phyloP scores from a whole-genome alignment of 164 flowering plant species.

The Buxus sempervirens region DNA sequence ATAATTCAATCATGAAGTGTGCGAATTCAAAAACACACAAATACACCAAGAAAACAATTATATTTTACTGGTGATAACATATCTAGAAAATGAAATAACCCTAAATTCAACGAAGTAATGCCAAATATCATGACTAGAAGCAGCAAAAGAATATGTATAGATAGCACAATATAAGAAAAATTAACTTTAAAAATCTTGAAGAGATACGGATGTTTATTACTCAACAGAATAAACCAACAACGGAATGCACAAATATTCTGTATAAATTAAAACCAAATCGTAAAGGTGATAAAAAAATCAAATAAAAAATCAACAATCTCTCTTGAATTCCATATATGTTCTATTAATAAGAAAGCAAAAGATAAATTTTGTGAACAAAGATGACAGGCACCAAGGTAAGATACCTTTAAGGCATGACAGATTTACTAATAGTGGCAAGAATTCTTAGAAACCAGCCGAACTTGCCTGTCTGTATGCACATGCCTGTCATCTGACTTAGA shows the following conservation, averaged over 20 bases:
- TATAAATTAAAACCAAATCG: neutral
- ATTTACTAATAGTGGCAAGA: neutral
- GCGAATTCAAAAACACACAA: no score
- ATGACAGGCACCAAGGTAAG: neutral
- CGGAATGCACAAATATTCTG: neutral
- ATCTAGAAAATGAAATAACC: no score
- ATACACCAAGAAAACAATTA: no score
- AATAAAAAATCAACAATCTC: neutral
- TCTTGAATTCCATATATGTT: neutral
- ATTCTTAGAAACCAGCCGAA: neutral
- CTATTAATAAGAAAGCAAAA: neutral
- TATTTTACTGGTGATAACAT: no score
- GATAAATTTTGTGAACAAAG: neutral
- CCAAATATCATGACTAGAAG: no score
- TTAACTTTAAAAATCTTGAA: neutral
- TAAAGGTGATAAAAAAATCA: neutral
- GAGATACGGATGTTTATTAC: neutral
- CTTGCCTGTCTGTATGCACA: neutral
- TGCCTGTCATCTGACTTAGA: neutral
- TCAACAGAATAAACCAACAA: neutral
- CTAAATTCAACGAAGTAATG: no score
- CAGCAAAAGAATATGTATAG: no score
- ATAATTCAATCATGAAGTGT: no score
- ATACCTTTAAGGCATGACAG: neutral
- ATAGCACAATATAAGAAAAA: no score